These are phyloP conservation scores for Mimosa pudica DNA, from an alignment of 306 rosid genomes.

Conservation along the genomic window DNA sequence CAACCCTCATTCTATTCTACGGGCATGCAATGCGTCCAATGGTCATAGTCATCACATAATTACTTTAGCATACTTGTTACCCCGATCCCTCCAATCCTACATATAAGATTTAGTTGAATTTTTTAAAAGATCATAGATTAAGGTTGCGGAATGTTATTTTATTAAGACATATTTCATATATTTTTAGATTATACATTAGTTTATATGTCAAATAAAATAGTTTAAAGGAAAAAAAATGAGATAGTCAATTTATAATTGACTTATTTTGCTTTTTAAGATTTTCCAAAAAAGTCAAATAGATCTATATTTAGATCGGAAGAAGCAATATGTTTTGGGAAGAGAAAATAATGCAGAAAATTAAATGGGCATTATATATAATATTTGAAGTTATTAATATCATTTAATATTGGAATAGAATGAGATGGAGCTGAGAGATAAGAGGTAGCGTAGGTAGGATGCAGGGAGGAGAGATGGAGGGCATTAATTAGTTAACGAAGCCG, in stretches of 20 bases:
- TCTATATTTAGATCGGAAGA: too few species aligned
- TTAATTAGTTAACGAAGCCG: neutral
- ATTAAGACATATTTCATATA: too few species aligned
- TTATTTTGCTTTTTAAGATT: too few species aligned
- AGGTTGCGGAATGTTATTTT: too few species aligned
- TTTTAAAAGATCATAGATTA: too few species aligned
- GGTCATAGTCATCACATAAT: neutral
- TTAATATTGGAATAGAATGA: neutral
- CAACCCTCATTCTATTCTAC: neutral
- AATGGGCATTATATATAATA: neutral
- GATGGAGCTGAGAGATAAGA: neutral
- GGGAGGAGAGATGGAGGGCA: constrained; percentile 6
- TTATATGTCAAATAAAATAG: too few species aligned
- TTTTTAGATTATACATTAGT: too few species aligned
- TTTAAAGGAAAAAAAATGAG: too few species aligned
- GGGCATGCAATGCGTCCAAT: constrained; percentile 20
- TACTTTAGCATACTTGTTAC: neutral
- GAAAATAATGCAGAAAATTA: neutral
- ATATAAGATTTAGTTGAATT: too few species aligned
- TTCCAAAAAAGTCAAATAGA: too few species aligned
- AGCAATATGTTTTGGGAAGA: too few species aligned
- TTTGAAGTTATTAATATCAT: neutral
- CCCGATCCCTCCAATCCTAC: neutral
- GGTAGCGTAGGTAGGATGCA: constrained; percentile 18
- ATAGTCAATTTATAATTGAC: too few species aligned